Evolutionary conservation across 2,329 filamentous ascomycete genomes (phyloP), one percentile per base, ranked within the genome.

Genomic region (Calonectria multiphialidica): DNA sequence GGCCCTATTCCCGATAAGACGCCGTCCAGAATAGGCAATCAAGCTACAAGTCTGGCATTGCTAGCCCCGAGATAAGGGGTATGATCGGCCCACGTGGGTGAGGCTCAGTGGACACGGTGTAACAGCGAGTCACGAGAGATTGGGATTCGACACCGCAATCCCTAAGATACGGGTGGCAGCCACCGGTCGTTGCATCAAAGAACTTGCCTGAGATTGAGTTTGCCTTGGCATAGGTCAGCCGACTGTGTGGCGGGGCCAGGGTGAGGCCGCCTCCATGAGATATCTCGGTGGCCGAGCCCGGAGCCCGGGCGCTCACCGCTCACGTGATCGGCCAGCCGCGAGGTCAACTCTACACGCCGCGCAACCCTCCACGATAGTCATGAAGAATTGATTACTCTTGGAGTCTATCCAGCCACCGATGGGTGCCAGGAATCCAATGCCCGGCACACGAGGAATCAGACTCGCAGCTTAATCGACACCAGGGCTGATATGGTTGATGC

Each of bases 61-160:
- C 62, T 50, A 50, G 62, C 45, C 62, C 35, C 45, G 45, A 50
- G 62, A 65, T 65, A 65, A 65, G 53, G 62, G 62, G 62, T 65
- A 8, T 47, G 45, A 50, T 50, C 33, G 21, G 45, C 33, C 62
- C 62, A 65, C 62, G 44, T 65, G 62, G 62, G 12, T 40, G 45
- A 53, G 62, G 44, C 62, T 47, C 45, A 49, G 62, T 65, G 62
- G 62, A 40, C 45, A 53, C 33, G 33, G 44, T 28, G 62, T 25
- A 4, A 40, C 44, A 12, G 12, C 45, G 16, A 25, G 53, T 45
- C 57, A 62, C 57, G 28, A 49, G 61, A 47, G 62, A 64, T 50
- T 50, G 44, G 33, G 10, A n/a, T 47, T 47, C 42, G 8, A 64
- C 45, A 28, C 30, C 30, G 21, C 44, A 4, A 45, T 49, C 23